Percentiles rank a stretch among this genome's conserved stretches.
These are phyloP conservation scores for Colletotrichum sansevieriae DNA, from an alignment of 2,329 filamentous ascomycete species.

Conservation along the genomic window DNA sequence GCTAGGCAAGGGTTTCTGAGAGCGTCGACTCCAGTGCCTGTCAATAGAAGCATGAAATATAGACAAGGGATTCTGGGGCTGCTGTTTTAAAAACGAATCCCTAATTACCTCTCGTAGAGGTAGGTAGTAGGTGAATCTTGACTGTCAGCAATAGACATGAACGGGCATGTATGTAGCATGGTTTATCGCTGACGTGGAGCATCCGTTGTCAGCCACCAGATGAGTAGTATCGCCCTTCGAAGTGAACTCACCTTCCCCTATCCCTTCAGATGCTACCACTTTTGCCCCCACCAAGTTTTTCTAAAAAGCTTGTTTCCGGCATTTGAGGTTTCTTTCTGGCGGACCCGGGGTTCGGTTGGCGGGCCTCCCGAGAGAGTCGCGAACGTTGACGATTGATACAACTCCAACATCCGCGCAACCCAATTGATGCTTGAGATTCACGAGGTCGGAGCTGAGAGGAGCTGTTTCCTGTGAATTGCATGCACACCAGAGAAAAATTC, in stretches of 20 bases:
- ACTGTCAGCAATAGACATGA: neutral
- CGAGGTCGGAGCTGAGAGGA: neutral
- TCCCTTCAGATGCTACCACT: constrained; percentile 1
- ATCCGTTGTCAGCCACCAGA: neutral
- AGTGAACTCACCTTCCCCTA: neutral
- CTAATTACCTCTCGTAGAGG: neutral
- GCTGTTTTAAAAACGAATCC: constrained; percentile 33
- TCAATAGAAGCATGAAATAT: constrained; percentile 43
- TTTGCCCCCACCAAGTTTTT: constrained; percentile 1
- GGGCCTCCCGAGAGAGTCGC: neutral
- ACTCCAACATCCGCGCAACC: neutral
- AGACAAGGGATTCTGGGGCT: constrained; percentile 42
- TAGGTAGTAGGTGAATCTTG: constrained; percentile 2
- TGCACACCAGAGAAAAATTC: too few species aligned
- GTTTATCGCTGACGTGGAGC: constrained; percentile 9
- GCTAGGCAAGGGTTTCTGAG: constrained; percentile 42
- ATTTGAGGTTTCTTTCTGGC: constrained; percentile 20
- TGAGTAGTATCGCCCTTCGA: constrained; percentile 3
- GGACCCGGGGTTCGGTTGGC: constrained; percentile 17
- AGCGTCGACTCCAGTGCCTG: constrained; percentile 39
- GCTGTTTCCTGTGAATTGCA: neutral
- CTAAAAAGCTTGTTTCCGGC: constrained; percentile 35
- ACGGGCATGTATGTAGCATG: neutral
- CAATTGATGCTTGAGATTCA: neutral
- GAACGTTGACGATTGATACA: neutral